A percentile compares a stretch with the other conserved stretches of the same genome.
Evolutionary conservation across 2,329 filamentous ascomycete genomes (phyloP).

Genomic region (Sporothrix pseudoabietina): DNA sequence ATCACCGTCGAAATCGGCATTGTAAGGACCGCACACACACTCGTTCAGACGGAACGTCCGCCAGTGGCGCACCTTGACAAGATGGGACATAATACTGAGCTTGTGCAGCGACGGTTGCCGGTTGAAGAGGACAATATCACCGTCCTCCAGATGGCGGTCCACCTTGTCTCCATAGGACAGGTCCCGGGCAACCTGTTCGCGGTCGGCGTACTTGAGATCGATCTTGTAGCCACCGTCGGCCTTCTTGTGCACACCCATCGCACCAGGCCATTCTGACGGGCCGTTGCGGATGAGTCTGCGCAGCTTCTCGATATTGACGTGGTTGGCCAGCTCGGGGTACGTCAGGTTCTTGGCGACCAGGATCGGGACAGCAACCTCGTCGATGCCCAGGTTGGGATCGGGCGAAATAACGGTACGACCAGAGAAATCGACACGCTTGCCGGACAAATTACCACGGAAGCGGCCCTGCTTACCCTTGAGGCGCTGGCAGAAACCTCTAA

Average conservation of each 20-base stretch:
- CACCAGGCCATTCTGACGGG: slow-evolving; percentile 78
- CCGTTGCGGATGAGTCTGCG: slow-evolving; percentile 74
- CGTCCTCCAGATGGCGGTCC: slow-evolving; percentile 91
- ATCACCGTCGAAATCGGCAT: slow-evolving; percentile 97
- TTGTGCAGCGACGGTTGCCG: slow-evolving; percentile 97
- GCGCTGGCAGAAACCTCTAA: slow-evolving; percentile 90
- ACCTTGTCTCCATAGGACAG: slow-evolving; percentile 84
- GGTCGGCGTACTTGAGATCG: slow-evolving; percentile 73
- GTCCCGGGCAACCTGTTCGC: slow-evolving; percentile 69
- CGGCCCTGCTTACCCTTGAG: slow-evolving; percentile 97
- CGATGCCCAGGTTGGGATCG: slow-evolving; percentile 89
- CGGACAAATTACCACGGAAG: slow-evolving; percentile 94
- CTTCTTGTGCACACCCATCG: slow-evolving; percentile 55
- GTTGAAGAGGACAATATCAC: slow-evolving; percentile 96
- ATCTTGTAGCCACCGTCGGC: slow-evolving; percentile 69
- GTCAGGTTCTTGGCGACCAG: slow-evolving; percentile 96
- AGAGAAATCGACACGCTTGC: slow-evolving; percentile 98
- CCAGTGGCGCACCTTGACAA: slow-evolving; percentile 90
- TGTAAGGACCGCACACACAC: slow-evolving; percentile 97
- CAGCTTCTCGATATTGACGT: slow-evolving; percentile 83
- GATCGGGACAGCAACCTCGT: slow-evolving; percentile 88
- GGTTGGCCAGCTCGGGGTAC: slow-evolving; percentile 85
- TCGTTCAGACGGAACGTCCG: slow-evolving; percentile 96
- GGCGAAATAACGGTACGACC: slow-evolving; percentile 97
- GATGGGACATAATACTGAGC: slow-evolving; percentile 95